Evolutionary conservation across 78 protist genomes (phyloP).

Genomic region (Dictyostelium citrinum): DNA sequence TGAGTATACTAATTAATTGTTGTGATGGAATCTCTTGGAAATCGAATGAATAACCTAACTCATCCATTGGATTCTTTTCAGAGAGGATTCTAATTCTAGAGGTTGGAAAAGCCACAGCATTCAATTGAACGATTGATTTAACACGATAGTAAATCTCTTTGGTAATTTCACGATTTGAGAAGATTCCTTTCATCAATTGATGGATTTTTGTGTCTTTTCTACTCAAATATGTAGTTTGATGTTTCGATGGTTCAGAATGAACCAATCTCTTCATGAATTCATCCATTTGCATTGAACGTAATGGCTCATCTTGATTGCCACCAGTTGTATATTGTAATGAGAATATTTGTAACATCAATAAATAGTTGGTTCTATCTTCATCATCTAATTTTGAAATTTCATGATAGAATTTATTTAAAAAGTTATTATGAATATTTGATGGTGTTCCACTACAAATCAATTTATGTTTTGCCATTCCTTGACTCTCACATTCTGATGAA

Average conservation of each 20-base stretch:
- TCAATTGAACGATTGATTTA: constrained; percentile 13
- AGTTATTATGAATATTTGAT: neutral
- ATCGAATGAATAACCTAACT: constrained; percentile 41
- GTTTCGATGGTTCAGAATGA: neutral
- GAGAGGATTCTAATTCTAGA: neutral
- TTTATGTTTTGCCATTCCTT: neutral
- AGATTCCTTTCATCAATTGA: constrained; percentile 1
- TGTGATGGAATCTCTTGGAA: constrained; percentile 26
- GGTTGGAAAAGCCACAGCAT: neutral
- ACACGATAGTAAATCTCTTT: constrained; percentile 16
- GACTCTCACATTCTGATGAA: constrained; percentile 1
- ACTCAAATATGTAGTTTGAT: neutral
- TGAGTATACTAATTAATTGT: neutral
- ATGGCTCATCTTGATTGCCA: constrained; percentile 16
- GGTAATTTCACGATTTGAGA: neutral
- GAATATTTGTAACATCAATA: neutral
- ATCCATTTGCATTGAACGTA: constrained; percentile 30
- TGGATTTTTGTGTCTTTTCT: neutral
- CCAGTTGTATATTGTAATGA: constrained; percentile 23
- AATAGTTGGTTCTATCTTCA: neutral
- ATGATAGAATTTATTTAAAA: neutral
- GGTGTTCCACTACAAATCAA: neutral
- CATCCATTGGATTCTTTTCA: constrained; percentile 13
- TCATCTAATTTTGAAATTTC: neutral
- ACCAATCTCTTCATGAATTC: constrained; percentile 2